Conservation (phyloP, 202 grass and related monocot genomes). For the Panicum virgatum region DNA sequence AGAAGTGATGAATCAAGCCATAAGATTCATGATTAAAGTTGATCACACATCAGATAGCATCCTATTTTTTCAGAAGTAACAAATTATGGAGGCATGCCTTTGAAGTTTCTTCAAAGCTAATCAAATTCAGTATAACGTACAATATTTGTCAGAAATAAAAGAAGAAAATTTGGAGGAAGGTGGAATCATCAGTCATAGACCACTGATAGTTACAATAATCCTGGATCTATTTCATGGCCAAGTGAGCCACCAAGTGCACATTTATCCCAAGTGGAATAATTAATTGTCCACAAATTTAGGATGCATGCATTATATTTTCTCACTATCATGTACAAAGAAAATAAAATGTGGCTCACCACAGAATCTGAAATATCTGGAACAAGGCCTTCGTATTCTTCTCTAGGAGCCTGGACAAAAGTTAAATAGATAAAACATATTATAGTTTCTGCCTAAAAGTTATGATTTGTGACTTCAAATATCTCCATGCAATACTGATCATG, state of each 20-base stretch:
- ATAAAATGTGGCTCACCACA: slow-evolving; percentile 36
- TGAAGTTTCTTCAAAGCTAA: slow-evolving; percentile 12
- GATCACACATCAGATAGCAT: neutral
- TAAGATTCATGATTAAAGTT: slow-evolving; percentile 15
- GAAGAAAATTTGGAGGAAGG: neutral
- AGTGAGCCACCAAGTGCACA: neutral
- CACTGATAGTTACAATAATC: neutral
- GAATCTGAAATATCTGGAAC: slow-evolving; percentile 42
- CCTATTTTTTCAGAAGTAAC: neutral
- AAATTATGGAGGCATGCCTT: neutral
- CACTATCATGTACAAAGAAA: neutral
- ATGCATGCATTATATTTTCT: neutral
- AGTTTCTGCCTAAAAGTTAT: neutral
- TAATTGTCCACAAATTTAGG: neutral
- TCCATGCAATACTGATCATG: neutral
- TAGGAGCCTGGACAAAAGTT: slow-evolving; percentile 33
- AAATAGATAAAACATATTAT: neutral
- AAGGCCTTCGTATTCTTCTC: slow-evolving; percentile 51
- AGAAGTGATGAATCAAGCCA: slow-evolving; percentile 18
- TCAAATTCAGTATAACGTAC: slow-evolving; percentile 18
- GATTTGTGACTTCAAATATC: neutral
- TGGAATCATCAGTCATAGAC: neutral
- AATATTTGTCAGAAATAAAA: neutral
- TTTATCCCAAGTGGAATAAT: neutral
- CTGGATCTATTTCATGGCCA: neutral